Conservation (phyloP, 257 asterid genomes). For the Solanum virginianum region DNA sequence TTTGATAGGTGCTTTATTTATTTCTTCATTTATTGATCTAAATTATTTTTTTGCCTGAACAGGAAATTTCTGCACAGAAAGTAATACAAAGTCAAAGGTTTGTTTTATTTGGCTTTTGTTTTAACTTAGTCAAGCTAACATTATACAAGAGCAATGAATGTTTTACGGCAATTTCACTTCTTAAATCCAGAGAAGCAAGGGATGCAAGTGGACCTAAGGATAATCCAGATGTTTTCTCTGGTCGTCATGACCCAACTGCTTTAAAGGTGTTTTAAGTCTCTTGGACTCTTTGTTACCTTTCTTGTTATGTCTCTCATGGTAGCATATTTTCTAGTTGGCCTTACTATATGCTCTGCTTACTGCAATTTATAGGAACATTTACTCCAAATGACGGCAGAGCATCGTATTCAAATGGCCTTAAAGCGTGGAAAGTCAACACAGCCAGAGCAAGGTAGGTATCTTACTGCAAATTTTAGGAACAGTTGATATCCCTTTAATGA, state of each 20-base stretch:
- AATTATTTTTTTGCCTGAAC: slow-evolving; percentile 13
- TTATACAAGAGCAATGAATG: not conserved
- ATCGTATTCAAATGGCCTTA: slow-evolving; percentile 60
- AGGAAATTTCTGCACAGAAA: slow-evolving; percentile 85
- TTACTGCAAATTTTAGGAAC: not conserved
- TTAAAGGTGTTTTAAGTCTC: slow-evolving; percentile 47
- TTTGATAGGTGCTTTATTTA: not conserved
- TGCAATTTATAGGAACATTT: slow-evolving; percentile 64
- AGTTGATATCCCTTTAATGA: not conserved
- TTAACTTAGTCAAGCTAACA: not conserved
- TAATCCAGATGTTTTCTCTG: slow-evolving; percentile 52
- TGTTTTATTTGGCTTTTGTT: slow-evolving; percentile 6
- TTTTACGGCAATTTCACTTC: slow-evolving; percentile 4
- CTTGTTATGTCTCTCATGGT: not conserved
- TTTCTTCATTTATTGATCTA: slow-evolving; percentile 6
- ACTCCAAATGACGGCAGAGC: slow-evolving; percentile 64
- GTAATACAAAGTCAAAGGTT: slow-evolving; percentile 81
- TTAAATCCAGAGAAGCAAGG: slow-evolving; percentile 47
- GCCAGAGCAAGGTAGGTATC: slow-evolving; percentile 52
- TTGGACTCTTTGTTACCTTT: not conserved
- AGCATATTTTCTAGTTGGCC: not conserved
- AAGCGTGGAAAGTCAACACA: slow-evolving; percentile 63
- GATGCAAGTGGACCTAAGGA: slow-evolving; percentile 35
- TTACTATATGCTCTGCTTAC: not conserved
- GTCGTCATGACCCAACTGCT: slow-evolving; percentile 70